phyloP scores from a whole-genome alignment of 495 filamentous ascomycete genomes.

The Lepidopterella palustris region DNA sequence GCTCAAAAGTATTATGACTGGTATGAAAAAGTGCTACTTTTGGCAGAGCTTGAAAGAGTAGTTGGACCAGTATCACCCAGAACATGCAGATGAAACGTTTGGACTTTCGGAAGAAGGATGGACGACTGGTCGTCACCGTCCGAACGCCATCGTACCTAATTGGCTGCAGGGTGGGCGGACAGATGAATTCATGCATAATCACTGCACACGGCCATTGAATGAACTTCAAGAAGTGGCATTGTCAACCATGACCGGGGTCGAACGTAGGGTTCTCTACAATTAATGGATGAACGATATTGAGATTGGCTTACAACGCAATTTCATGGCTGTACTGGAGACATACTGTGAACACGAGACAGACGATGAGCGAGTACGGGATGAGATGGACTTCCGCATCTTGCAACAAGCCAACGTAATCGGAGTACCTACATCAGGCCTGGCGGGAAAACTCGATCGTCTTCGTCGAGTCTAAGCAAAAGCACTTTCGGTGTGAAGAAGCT shows the following conservation, averaged over 20 bases:
- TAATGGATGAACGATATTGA: conserved; percentile 44
- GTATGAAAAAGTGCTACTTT: conserved; percentile 6
- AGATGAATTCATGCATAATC: not conserved
- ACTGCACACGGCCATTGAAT: not conserved
- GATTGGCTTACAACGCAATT: conserved; percentile 32
- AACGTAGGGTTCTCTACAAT: conserved; percentile 22
- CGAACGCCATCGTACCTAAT: conserved; percentile 1
- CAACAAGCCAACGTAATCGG: conserved; percentile 53
- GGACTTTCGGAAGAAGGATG: conserved; percentile 32
- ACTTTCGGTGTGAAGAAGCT: conserved; percentile 69
- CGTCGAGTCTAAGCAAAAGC: conserved; percentile 57
- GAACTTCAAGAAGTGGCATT: not conserved
- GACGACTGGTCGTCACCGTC: conserved; percentile 5
- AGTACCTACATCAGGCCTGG: conserved; percentile 66
- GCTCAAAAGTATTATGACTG: conserved; percentile 33
- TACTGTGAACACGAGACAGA: conserved; percentile 34
- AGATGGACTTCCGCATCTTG: conserved; percentile 48
- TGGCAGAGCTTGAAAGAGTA: conserved; percentile 24
- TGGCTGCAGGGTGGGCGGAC: not conserved
- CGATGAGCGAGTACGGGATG: conserved; percentile 38
- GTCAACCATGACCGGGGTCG: conserved; percentile 12
- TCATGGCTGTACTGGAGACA: conserved; percentile 28
- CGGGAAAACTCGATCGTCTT: conserved; percentile 56
- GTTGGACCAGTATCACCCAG: conserved; percentile 4
- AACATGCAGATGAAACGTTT: not conserved